These are phyloP conservation scores for Diplodia seriata DNA, from an alignment of 2,329 filamentous ascomycete genomes.

Conservation along the genomic window DNA sequence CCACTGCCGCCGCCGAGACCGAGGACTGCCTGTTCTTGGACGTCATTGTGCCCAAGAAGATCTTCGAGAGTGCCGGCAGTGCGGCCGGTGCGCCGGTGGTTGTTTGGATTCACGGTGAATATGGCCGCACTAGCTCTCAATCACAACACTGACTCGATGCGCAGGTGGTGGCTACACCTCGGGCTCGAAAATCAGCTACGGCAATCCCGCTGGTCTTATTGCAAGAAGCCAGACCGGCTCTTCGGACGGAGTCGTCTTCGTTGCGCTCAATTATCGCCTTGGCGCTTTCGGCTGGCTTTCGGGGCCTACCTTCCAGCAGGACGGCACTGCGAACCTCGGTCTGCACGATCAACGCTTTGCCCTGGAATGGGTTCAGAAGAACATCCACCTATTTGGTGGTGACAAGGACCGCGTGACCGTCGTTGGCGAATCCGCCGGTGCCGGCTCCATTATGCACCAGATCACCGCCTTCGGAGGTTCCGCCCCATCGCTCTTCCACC, in stretches of 20 bases:
- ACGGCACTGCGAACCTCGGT: constrained; percentile 45
- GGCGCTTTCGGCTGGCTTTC: constrained; percentile 49
- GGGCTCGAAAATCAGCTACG: constrained; percentile 50
- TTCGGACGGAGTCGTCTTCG: constrained; percentile 51
- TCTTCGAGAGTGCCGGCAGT: constrained; percentile 41
- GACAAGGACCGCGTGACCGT: constrained; percentile 49
- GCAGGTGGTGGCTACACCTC: constrained; percentile 51
- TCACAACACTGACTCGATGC: constrained; percentile 36
- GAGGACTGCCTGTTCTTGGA: constrained; percentile 53
- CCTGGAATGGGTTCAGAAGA: constrained; percentile 49
- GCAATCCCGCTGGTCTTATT: constrained; percentile 50
- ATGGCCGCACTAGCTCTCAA: constrained; percentile 35
- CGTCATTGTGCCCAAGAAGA: constrained; percentile 47
- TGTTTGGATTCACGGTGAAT: constrained; percentile 55
- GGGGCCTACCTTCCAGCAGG: constrained; percentile 46
- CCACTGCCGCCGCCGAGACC: constrained; percentile 1
- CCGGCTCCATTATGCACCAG: constrained; percentile 45
- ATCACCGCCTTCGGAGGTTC: constrained; percentile 46
- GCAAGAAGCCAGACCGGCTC: constrained; percentile 35
- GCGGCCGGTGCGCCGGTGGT: constrained; percentile 46
- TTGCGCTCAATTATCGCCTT: constrained; percentile 58
- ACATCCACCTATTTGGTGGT: constrained; percentile 50
- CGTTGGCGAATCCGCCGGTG: constrained; percentile 49
- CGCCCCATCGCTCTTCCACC: constrained; percentile 46
- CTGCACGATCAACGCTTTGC: constrained; percentile 50